A percentile compares a stretch with the other conserved stretches of the same genome.
Conservation (phyloP, 805 yeast genomes). For the Yamadazyma akitaensis region DNA sequence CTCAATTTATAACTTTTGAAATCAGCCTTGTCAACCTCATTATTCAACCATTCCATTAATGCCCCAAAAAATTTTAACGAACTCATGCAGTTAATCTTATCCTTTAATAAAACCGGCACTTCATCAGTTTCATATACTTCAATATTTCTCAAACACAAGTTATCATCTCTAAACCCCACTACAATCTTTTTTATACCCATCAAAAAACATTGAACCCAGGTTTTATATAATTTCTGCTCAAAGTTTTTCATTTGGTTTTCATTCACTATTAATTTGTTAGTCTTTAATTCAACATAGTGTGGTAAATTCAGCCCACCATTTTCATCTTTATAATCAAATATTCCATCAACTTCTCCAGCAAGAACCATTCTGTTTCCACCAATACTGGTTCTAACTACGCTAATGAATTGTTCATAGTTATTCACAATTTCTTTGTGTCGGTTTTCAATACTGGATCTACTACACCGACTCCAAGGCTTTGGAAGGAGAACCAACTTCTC, state of each 20-base stretch:
- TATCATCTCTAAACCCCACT: conserved; percentile 83
- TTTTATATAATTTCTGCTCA: conserved; percentile 69
- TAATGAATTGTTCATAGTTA: conserved; percentile 72
- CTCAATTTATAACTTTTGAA: conserved; percentile 35
- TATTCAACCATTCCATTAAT: conserved; percentile 70
- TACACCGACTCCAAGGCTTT: conserved; percentile 67
- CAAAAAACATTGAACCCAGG: conserved; percentile 94
- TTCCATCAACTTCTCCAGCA: conserved; percentile 93
- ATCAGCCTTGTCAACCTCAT: conserved; percentile 44
- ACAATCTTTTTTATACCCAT: conserved; percentile 78
- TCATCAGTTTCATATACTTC: conserved; percentile 79
- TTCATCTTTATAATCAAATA: conserved; percentile 62
- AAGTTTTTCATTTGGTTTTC: conserved; percentile 60
- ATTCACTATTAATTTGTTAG: conserved; percentile 53
- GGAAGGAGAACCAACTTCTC: conserved; percentile 74
- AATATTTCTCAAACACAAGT: conserved; percentile 57
- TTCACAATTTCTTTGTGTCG: conserved; percentile 59
- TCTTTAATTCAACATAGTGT: conserved; percentile 85
- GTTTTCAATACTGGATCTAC: conserved; percentile 65
- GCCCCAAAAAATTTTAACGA: conserved; percentile 87
- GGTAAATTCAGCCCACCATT: conserved; percentile 43
- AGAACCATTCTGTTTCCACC: conserved; percentile 65
- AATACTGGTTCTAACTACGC: conserved; percentile 82
- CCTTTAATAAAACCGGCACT: conserved; percentile 66
- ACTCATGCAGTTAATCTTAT: conserved; percentile 66